A percentile compares a stretch with the other conserved stretches of the same genome.
These are phyloP conservation scores for Hyaloperonospora brassicae DNA, from an alignment of 352 stramenopile species.

Conservation along the genomic window DNA sequence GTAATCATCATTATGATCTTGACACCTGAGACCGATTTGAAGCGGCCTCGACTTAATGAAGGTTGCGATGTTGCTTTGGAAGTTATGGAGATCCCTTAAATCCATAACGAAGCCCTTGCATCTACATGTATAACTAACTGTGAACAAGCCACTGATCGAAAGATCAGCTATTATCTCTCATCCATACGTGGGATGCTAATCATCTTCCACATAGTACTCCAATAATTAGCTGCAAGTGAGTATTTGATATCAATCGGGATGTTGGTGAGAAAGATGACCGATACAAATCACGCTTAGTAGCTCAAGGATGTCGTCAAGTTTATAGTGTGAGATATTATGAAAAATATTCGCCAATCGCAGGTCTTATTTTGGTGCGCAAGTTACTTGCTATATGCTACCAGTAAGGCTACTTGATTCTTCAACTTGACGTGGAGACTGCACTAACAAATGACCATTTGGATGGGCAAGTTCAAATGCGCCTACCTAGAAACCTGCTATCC, in stretches of 20 bases:
- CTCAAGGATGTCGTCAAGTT: slow-evolving; percentile 20
- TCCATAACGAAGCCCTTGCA: slow-evolving; percentile 6
- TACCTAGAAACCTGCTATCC: not conserved
- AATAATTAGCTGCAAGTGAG: slow-evolving; percentile 11
- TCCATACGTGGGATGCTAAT: slow-evolving; percentile 15
- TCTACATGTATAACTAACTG: slow-evolving; percentile 5
- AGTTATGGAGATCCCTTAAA: slow-evolving; percentile 10
- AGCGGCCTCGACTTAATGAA: not conserved
- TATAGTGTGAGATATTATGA: slow-evolving; percentile 17
- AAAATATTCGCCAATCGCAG: slow-evolving; percentile 24
- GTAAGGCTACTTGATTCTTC: not conserved
- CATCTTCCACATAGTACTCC: not conserved
- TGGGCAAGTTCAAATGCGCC: not conserved
- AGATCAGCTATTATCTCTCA: slow-evolving; percentile 1
- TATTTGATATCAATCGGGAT: slow-evolving; percentile 12
- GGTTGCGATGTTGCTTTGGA: slow-evolving; percentile 6
- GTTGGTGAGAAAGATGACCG: slow-evolving; percentile 9
- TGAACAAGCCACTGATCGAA: slow-evolving; percentile 5
- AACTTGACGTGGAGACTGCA: slow-evolving; percentile 7
- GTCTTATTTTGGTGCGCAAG: not conserved
- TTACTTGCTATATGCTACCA: not conserved
- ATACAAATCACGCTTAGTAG: slow-evolving; percentile 24
- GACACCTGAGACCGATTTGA: too few species aligned
- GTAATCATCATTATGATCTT: too few species aligned
- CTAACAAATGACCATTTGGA: not conserved